phyloP scores from a whole-genome alignment of 441 rosid genomes.

The Jatropha podagrica region DNA sequence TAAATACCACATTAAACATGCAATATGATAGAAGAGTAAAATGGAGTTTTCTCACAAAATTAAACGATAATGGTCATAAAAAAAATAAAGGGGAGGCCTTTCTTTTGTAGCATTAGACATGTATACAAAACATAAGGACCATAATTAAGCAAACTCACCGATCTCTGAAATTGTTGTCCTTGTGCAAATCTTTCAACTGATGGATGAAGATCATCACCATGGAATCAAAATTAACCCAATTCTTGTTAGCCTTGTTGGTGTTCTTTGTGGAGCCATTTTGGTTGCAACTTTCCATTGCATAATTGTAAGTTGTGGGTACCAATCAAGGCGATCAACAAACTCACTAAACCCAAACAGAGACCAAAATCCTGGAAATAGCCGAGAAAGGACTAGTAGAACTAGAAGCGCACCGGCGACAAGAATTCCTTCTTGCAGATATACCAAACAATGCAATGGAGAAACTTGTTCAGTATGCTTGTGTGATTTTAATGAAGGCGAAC shows the following conservation, averaged over 20 bases:
- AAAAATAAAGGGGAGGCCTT: neutral
- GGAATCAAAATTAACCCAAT: constrained; percentile 25
- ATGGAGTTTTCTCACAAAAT: no score
- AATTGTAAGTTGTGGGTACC: constrained; percentile 20
- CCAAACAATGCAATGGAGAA: constrained; percentile 34
- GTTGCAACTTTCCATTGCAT: constrained; percentile 43
- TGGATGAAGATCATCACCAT: constrained; percentile 19
- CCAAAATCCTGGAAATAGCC: neutral
- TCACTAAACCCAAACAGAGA: neutral
- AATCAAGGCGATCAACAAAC: neutral
- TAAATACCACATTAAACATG: no score
- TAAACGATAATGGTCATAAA: neutral
- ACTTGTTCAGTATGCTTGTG: constrained; percentile 49
- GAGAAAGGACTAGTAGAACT: neutral
- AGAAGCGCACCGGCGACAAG: neutral
- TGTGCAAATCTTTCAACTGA: neutral
- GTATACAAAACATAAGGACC: neutral
- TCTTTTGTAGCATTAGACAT: neutral
- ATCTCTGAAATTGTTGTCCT: neutral
- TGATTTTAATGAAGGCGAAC: constrained; percentile 43
- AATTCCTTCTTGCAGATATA: constrained; percentile 19
- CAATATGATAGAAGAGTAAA: no score
- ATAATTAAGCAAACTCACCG: neutral
- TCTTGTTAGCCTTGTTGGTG: constrained; percentile 42
- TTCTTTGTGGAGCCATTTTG: constrained; percentile 41